These are phyloP conservation scores for Stemphylium lycopersici DNA, from an alignment of 2,329 filamentous ascomycete species.

Conservation along the genomic window DNA sequence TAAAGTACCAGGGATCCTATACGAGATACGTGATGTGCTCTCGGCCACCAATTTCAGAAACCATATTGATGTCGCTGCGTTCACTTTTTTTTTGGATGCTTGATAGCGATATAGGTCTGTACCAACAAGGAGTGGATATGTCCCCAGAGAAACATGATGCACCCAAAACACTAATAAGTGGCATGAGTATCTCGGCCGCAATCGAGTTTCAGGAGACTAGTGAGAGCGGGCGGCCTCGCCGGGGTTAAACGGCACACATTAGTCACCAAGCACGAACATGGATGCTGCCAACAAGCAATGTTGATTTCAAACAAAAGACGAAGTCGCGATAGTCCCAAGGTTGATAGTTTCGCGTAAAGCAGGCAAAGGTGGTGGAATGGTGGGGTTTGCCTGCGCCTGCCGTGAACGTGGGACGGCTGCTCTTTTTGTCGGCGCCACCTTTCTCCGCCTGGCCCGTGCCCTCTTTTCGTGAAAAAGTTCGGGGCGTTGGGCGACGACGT, in stretches of 20 bases:
- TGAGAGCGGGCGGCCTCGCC: constrained; percentile 1
- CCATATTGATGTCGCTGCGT: too few relatives aligned
- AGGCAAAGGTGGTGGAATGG: neutral
- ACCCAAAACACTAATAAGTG: neutral
- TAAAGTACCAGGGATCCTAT: too few relatives aligned
- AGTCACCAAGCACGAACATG: neutral
- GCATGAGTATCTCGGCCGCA: neutral
- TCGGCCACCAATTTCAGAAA: too few relatives aligned
- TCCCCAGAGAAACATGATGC: neutral
- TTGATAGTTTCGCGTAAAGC: neutral
- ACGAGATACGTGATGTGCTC: too few relatives aligned
- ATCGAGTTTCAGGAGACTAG: constrained; percentile 17
- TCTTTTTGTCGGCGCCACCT: constrained; percentile 21
- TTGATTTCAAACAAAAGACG: too few relatives aligned
- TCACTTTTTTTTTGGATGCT: too few relatives aligned
- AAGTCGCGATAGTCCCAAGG: neutral
- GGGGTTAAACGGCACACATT: neutral
- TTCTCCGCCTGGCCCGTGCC: constrained; percentile 31
- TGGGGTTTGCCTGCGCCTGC: constrained; percentile 3
- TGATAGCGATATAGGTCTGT: too few relatives aligned
- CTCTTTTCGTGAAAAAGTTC: constrained; percentile 29
- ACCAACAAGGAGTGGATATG: neutral
- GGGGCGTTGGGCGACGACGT: constrained; percentile 18
- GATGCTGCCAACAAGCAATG: too few relatives aligned
- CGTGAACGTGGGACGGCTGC: neutral